Base-by-base conservation (phyloP, 345 rosid genomes). In the Acer campestre region DNA sequence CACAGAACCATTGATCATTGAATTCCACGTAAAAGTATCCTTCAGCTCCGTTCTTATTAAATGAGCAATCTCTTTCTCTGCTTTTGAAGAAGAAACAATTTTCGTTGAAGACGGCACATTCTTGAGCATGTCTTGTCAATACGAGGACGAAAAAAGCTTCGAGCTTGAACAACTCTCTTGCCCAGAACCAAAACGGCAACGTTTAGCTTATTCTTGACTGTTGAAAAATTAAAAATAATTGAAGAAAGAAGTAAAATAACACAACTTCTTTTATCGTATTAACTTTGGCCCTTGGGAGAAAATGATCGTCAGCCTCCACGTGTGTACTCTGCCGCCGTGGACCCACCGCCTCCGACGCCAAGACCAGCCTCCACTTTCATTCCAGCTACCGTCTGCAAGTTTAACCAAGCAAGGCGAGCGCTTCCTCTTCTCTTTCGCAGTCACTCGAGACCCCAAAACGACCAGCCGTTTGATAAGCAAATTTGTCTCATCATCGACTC, bases 401-500 rank as follows among this genome's bases (percentile, higher is more conserved):
- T 70, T 90, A 61, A 83, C 84, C 79, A 94, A 88, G 79, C 93
- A 88, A 79, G 85, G 89, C 27, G 81, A 88, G 55, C 83, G 86
- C 18, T 89, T 93, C 85, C 75, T 94, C 71, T 78, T 87, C 3
- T 84, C 90, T 6, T 73, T 90, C 1, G 82, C 84, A 3, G 84
- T 78, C 46, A 59, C 80, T 14, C 85, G 86, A 79, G 97, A 89
- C 68, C 71, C 82, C 2, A 74, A 89, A 11, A 84, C 90, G 10
- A 77, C 86, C 25, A 80, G 79, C 74, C 89, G 92, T 10, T 77
- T 90, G 84, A 89, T 92, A 7, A 88, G 85, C 88, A 95, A 92
- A 80, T 95, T 95, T 74, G 92, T 91, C 7, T 89, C 92, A 27
- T 82, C 91, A 11, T 89, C 93, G 0, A 90, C 98, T 3, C 90